phyloP scores from a whole-genome alignment of 2,329 filamentous ascomycete species.

The Fulvia fulva region DNA sequence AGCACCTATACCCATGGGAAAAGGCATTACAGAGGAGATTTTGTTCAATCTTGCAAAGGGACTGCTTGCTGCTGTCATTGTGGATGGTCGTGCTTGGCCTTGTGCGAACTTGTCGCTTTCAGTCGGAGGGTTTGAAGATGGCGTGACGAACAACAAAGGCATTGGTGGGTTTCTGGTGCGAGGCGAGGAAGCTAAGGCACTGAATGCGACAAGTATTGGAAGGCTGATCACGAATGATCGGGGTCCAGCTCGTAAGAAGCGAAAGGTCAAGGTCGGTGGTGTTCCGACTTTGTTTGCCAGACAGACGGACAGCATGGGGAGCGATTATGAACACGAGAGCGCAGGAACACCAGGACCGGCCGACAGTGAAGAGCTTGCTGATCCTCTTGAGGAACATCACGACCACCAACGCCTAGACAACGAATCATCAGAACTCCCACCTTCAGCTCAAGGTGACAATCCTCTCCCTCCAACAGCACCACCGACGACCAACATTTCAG shows the following conservation, averaged over 20 bases:
- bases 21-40: slow-evolving; percentile 64
- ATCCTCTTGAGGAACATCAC: slow-evolving; percentile 4
- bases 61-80: slow-evolving; percentile 71
- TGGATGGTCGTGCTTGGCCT: slow-evolving; percentile 79
- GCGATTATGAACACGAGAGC: slow-evolving; percentile 16
- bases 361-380: slow-evolving; percentile 2
- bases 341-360: slow-evolving; percentile 7
- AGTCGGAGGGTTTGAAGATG: slow-evolving; percentile 89
- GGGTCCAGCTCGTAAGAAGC: slow-evolving; percentile 33
- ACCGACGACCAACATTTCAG: neutral
- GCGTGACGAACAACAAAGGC: slow-evolving; percentile 74
- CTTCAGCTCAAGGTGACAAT: slow-evolving; percentile 16
- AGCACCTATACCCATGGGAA: slow-evolving; percentile 71
- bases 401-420: neutral
- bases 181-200: slow-evolving; percentile 53
- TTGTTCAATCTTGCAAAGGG: slow-evolving; percentile 73
- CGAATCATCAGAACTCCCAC: slow-evolving; percentile 15
- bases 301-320: slow-evolving; percentile 18
- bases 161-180: slow-evolving; percentile 83
- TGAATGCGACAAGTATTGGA: slow-evolving; percentile 28
- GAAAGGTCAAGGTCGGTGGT: slow-evolving; percentile 32
- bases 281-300: slow-evolving; percentile 36
- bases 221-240: slow-evolving; percentile 9
- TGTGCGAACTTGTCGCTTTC: slow-evolving; percentile 86
- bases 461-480: neutral